These are phyloP conservation scores for Phialemoniopsis sp. DNA, from an alignment of 2,329 filamentous ascomycete genomes.

Conservation along the genomic window DNA sequence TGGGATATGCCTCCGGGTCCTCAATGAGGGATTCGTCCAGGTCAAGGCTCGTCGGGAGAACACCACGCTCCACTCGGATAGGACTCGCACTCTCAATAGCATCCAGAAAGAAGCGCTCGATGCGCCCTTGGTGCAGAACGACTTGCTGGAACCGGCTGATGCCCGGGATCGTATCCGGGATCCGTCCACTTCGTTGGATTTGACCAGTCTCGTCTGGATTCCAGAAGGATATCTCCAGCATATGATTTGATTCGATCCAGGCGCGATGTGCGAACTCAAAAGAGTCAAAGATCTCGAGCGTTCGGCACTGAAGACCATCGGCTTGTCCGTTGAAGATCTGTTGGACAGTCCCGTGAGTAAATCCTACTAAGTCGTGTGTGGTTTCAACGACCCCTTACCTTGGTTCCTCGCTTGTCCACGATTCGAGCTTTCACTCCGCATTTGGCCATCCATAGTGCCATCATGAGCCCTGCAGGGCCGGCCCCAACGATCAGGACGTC, in stretches of 20 bases:
- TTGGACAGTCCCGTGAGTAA: neutral
- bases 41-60: constrained; percentile 50
- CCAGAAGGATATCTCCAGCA: constrained; percentile 62
- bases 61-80: constrained; percentile 54
- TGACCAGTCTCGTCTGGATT: constrained; percentile 54
- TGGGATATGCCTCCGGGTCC: constrained; percentile 51
- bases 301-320: constrained; percentile 54
- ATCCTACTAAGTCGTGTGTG: neutral
- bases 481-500: constrained; percentile 15
- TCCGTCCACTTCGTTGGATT: constrained; percentile 54
- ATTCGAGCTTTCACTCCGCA: constrained; percentile 33
- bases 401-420: constrained; percentile 33
- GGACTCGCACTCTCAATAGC: constrained; percentile 45
- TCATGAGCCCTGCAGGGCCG: constrained; percentile 31
- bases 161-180: constrained; percentile 59
- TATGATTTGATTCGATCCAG: constrained; percentile 64
- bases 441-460: constrained; percentile 34
- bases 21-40: constrained; percentile 48
- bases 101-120: constrained; percentile 64
- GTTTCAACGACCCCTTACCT: constrained; percentile 8
- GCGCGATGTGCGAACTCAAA: constrained; percentile 62
- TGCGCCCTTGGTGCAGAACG: constrained; percentile 67
- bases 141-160: constrained; percentile 62
- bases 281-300: constrained; percentile 67
- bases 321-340: constrained; percentile 38